phyloP scores from a whole-genome alignment of 1,139 yeast genomes.

The Scheffersomyces illinoinensis region DNA sequence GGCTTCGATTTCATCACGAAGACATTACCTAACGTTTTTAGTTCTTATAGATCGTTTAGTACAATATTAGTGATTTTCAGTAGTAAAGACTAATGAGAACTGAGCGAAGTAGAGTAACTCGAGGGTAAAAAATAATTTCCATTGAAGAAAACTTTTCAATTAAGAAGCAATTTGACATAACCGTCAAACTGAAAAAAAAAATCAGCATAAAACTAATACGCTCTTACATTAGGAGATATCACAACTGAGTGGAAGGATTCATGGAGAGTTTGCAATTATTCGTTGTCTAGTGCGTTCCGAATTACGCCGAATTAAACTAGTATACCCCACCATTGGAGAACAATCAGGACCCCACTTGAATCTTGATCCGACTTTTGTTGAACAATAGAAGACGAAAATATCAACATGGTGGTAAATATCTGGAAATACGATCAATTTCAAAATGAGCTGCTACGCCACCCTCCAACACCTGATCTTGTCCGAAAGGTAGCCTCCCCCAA shows the following conservation, averaged over 20 bases:
- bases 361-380: neutral
- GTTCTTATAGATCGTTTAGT: neutral
- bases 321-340: neutral
- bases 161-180: no score
- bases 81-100: no score
- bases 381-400: neutral
- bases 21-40: neutral
- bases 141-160: neutral
- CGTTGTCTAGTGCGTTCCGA: neutral
- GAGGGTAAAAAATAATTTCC: neutral
- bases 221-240: neutral
- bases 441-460: neutral
- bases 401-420: neutral
- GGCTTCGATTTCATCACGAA: neutral
- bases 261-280: neutral
- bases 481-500: neutral
- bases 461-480: neutral
- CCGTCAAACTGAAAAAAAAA: no score
- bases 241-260: neutral
- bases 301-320: neutral
- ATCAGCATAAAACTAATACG: no score
- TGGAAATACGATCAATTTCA: neutral
- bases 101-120: neutral
- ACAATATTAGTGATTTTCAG: neutral
- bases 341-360: neutral